Evolutionary conservation across 345 rosid species (phyloP).

Genomic region (Microcos paniculata): DNA sequence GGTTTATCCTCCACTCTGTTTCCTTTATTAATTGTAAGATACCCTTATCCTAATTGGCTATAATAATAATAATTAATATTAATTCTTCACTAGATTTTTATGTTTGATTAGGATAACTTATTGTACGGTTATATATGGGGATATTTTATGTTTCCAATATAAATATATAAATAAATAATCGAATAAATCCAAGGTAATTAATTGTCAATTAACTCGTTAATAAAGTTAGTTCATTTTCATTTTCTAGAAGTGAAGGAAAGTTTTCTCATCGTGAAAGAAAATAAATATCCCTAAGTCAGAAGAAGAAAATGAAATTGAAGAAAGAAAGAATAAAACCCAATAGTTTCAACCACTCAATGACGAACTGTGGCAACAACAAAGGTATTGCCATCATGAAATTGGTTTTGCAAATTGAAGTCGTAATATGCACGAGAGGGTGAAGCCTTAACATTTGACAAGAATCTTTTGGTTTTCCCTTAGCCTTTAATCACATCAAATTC

Average conservation of each 20-base stretch:
- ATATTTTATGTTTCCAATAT: no score
- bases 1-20: not conserved
- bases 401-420: constrained; percentile 2
- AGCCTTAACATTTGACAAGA: constrained; percentile 14
- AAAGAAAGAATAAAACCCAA: not conserved
- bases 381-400: not conserved
- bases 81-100: not conserved
- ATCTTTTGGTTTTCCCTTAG: not conserved
- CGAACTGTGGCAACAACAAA: constrained; percentile 1
- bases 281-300: not conserved
- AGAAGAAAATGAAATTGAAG: not conserved
- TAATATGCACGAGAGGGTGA: constrained; percentile 10
- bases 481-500: not conserved
- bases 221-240: not conserved
- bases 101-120: not conserved
- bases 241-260: not conserved
- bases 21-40: not conserved
- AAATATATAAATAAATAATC: no score
- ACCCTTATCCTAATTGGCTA: not conserved
- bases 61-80: not conserved
- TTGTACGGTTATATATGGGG: no score
- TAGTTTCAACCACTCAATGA: not conserved
- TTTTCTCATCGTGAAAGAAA: not conserved
- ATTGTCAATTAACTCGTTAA: no score
- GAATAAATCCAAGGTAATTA: no score